These are phyloP conservation scores for Ramularia endophylla DNA, from an alignment of 2,329 filamentous ascomycete genomes.

Conservation along the genomic window DNA sequence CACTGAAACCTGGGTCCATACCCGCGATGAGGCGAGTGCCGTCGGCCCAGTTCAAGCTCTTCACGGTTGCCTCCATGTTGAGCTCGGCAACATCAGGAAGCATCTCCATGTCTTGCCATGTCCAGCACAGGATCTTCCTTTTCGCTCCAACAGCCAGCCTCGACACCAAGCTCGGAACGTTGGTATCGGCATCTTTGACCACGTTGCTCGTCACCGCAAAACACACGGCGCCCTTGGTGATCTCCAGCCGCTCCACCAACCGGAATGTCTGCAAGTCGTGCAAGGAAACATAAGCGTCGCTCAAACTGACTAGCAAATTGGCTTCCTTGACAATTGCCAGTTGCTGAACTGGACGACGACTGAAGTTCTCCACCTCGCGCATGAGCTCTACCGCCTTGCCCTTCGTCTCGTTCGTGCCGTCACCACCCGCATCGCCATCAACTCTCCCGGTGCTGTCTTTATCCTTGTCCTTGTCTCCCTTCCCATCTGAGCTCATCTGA, in stretches of 20 bases:
- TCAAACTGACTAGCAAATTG: slow-evolving; percentile 82
- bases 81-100: slow-evolving; percentile 68
- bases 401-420: slow-evolving; percentile 40
- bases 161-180: slow-evolving; percentile 89
- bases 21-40: slow-evolving; percentile 83
- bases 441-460: slow-evolving; percentile 27
- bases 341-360: slow-evolving; percentile 82
- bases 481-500: slow-evolving; percentile 24
- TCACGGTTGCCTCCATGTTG: slow-evolving; percentile 72
- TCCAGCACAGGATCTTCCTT: slow-evolving; percentile 82
- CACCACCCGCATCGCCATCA: slow-evolving; percentile 24
- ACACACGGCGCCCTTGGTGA: slow-evolving; percentile 79
- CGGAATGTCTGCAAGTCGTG: slow-evolving; percentile 84
- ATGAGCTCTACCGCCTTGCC: slow-evolving; percentile 66
- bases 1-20: slow-evolving; percentile 83
- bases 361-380: slow-evolving; percentile 92
- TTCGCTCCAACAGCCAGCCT: slow-evolving; percentile 89
- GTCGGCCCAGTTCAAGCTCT: slow-evolving; percentile 85
- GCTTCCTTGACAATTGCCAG: slow-evolving; percentile 94
- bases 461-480: not conserved
- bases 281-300: slow-evolving; percentile 81
- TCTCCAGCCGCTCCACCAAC: slow-evolving; percentile 69
- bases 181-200: slow-evolving; percentile 77
- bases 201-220: slow-evolving; percentile 97
- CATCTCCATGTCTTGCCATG: slow-evolving; percentile 93